Evolutionary conservation across 257 asterid species (phyloP), one percentile per base, ranked within the genome.

Genomic region (Lithospermum erythrorhizon): DNA sequence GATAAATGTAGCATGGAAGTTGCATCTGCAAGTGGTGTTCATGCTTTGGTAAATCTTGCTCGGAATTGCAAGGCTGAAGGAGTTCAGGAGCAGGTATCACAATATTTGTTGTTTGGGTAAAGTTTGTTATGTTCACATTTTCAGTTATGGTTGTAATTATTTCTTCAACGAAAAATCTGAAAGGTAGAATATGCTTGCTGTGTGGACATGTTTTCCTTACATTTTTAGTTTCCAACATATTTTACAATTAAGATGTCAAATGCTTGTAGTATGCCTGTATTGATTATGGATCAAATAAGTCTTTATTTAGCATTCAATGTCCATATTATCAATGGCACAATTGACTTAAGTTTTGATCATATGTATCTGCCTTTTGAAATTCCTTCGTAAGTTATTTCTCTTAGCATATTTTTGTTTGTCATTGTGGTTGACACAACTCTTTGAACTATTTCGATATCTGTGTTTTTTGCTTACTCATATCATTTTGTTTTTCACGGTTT

Each of bases 1-100:
- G 96, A 90, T 66, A 87, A 83, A 73, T 90, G 97, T 72, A 90
- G 97, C 78, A 74, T 80, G 61, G 89, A 85, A 73, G 83, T 90
- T 73, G 89, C 90, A 62, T 59, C 78, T 2, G 85, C 75, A 24
- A 87, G 90, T 55, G 97, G 97, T 49, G 85, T 90, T 21, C 82
- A 73, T 74, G 87, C 95, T 45, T 77, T 90, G 67, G 95, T 80
- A 58, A 83, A 66, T 64, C 79, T 90, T 57, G 94, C 90, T 73
- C 85, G 83, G 32, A 76, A 61, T 63, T 80, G 84, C 89, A 83
- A 81, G 77, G 77, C 70, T 21, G 97, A 84, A 67, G 96, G 96
- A 55, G 96, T 90, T 69, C 97, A 90, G 70, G 97, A 87, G 72
- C 97, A 90, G 95, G 96, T 84, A 72, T 68, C 58, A 20, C 18